phyloP scores from a whole-genome alignment of 805 yeast species.

The Wickerhamomyces canadensis region DNA sequence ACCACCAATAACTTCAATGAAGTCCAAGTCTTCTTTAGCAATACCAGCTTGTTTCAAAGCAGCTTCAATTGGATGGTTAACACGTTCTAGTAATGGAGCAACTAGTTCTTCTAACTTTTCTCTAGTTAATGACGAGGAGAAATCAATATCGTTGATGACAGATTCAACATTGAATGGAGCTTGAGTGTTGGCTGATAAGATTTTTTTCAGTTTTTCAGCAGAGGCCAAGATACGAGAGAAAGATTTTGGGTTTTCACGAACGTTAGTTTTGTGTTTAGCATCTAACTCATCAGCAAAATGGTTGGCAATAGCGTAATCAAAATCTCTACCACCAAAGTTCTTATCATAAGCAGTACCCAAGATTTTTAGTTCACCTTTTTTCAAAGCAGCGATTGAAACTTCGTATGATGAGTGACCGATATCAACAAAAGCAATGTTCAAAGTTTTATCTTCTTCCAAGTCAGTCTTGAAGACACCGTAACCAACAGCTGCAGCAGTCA shows the following conservation, averaged over 20 bases:
- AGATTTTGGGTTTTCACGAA: slow-evolving; percentile 88
- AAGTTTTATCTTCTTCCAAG: slow-evolving; percentile 89
- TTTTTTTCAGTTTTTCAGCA: slow-evolving; percentile 92
- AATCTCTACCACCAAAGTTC: slow-evolving; percentile 97
- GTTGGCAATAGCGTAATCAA: slow-evolving; percentile 89
- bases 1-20: slow-evolving; percentile 96
- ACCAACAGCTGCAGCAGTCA: slow-evolving; percentile 98
- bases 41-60: slow-evolving; percentile 82
- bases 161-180: slow-evolving; percentile 97
- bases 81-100: slow-evolving; percentile 71
- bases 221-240: slow-evolving; percentile 88
- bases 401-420: slow-evolving; percentile 96
- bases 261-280: slow-evolving; percentile 88
- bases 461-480: slow-evolving; percentile 98
- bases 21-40: slow-evolving; percentile 68
- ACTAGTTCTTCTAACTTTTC: slow-evolving; percentile 90
- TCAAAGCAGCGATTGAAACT: slow-evolving; percentile 83
- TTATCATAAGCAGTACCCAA: slow-evolving; percentile 90
- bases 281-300: slow-evolving; percentile 92
- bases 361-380: slow-evolving; percentile 93
- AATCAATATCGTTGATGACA: slow-evolving; percentile 95
- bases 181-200: slow-evolving; percentile 87
- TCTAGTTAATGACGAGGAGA: slow-evolving; percentile 81
- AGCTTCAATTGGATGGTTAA: slow-evolving; percentile 68
- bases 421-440: slow-evolving; percentile 89